Conservation (phyloP, 2,329 filamentous ascomycete species). For the Diaporthe aspalathi region DNA sequence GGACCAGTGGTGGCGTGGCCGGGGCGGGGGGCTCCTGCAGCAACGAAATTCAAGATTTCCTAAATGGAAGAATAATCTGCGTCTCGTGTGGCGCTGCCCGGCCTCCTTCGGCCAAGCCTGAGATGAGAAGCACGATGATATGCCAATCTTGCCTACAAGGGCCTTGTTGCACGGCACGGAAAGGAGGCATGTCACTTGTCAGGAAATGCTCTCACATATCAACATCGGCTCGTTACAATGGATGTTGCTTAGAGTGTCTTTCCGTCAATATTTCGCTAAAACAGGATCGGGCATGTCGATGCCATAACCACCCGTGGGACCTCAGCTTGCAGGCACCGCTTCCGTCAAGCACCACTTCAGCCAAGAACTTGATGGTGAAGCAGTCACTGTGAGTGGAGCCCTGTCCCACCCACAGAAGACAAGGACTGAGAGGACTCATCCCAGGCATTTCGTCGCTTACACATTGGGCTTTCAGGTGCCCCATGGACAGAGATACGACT, state of each 20-base stretch:
- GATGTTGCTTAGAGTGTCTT: neutral
- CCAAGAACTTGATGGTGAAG: neutral
- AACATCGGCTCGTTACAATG: neutral
- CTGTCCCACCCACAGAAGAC: too few relatives aligned
- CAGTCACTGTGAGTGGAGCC: too few relatives aligned
- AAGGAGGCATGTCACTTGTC: neutral
- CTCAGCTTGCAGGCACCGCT: too few relatives aligned
- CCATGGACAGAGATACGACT: neutral
- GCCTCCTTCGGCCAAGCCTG: neutral
- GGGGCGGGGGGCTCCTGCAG: neutral
- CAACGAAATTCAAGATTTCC: neutral
- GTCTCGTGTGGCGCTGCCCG: too few relatives aligned
- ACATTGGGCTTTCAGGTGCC: too few relatives aligned
- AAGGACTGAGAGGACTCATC: too few relatives aligned
- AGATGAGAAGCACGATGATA: neutral
- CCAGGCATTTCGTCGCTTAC: too few relatives aligned
- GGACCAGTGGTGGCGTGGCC: neutral
- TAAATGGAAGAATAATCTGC: neutral
- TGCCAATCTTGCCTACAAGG: constrained; percentile 20
- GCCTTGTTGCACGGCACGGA: constrained; percentile 15
- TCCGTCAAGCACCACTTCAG: too few relatives aligned
- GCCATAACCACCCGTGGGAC: too few relatives aligned
- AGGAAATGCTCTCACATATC: constrained; percentile 8
- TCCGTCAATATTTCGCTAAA: neutral
- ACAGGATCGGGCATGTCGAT: too few relatives aligned